These are phyloP conservation scores for Lasiosphaeria ovina DNA, from an alignment of 495 filamentous ascomycete species.

Conservation along the genomic window DNA sequence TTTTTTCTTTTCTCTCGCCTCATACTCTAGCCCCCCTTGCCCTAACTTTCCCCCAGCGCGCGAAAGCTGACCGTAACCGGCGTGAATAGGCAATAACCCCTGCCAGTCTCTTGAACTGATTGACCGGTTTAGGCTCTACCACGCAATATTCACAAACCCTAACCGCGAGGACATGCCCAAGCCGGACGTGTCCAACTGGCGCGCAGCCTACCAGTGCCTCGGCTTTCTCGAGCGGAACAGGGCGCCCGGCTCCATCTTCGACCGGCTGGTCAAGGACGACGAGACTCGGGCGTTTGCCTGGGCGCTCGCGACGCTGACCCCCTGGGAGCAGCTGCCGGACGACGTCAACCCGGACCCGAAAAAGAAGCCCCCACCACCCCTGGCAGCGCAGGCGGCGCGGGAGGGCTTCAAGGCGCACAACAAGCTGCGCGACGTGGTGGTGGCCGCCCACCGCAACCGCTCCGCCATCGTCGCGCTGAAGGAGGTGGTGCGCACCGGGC, in stretches of 20 bases:
- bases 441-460: slow-evolving; percentile 58
- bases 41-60: background rate
- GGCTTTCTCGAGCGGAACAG: slow-evolving; percentile 45
- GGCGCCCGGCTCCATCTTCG: slow-evolving; percentile 48
- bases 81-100: slow-evolving; percentile 61
- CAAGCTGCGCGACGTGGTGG: slow-evolving; percentile 64
- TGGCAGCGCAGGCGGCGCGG: slow-evolving; percentile 56
- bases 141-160: slow-evolving; percentile 75
- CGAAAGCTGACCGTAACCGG: background rate
- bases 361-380: slow-evolving; percentile 45
- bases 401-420: slow-evolving; percentile 81
- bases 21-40: background rate
- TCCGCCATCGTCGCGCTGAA: slow-evolving; percentile 60
- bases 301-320: slow-evolving; percentile 70
- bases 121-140: slow-evolving; percentile 70
- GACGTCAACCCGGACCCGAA: slow-evolving; percentile 34
- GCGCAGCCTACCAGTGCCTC: slow-evolving; percentile 50
- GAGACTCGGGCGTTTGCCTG: slow-evolving; percentile 69
- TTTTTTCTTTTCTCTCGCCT: background rate
- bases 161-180: slow-evolving; percentile 34
- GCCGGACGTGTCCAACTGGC: slow-evolving; percentile 46
- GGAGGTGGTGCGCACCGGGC: slow-evolving; percentile 41
- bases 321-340: slow-evolving; percentile 64
- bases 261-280: slow-evolving; percentile 54
- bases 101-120: slow-evolving; percentile 67